Evolutionary conservation across 2,329 filamentous ascomycete genomes (phyloP), one percentile per base, ranked within the genome.

Genomic region (Trichoderma simmonsii): DNA sequence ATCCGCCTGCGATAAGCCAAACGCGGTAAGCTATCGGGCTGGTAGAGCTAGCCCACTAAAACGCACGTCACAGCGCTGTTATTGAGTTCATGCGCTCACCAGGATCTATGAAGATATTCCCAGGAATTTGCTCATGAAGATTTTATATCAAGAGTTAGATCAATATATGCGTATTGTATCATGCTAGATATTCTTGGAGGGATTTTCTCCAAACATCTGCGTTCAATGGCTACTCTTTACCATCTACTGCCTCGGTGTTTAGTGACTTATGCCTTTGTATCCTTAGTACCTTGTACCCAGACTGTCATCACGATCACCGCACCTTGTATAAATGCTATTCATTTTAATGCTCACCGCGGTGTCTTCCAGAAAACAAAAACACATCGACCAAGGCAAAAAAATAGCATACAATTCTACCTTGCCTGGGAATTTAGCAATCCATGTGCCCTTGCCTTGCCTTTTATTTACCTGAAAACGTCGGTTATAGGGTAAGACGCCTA

Each of bases 401-500:
- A 24, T 24, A 51, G 43, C 9, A 12, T 51, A 21, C 9, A 51
- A 51, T 11, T 3, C 18, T 9, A 21, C 5, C 43, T 51, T 12
- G 11, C 12, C n/a, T 12, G 5, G 5, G 43, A 51, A 51, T 51
- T 12, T 51, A 48, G 4, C 11, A 15, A 15, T 8, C 26, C 11
- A 3, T 21, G 5, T 21, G 2, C 7, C 15, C 6, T 39, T 39
- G 43, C 18, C 43, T 21, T 51, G 9, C n/a, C n/a, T 51, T 21
- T 51, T n/a, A 51, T 21, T 21, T 21, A 51, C 6, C 28, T 51
- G 48, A 54, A 24, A 26, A 26, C n/a, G 14, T 36, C 14, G 8
- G 21, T 60, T 32, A 34, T 51, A 70, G 67, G 67, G 67, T 70
- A 70, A 21, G 57, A 18, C 30, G 6, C 3, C 14, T 26, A 6